Base-by-base conservation (phyloP, 306 rosid genomes). In the Gleditsia sinensis region DNA sequence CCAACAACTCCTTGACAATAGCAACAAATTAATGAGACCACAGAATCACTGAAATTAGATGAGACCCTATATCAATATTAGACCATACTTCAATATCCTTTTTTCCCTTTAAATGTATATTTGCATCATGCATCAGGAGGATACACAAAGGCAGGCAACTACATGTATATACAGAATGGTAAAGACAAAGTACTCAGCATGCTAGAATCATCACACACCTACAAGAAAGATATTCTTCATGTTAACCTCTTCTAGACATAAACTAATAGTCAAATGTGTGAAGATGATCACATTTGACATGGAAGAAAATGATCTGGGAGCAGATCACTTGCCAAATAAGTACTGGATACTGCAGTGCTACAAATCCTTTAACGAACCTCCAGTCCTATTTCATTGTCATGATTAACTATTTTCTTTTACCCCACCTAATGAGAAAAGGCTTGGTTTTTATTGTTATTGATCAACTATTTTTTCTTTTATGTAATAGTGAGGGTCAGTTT, bases 401-500 rank as follows among this genome's bases (percentile, higher is more conserved):
- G 64, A 72, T 37, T 48, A 46, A 30, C 42, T 48, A 71, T 56
- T 59, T 40, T 16, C 16, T n/a, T n/a, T n/a, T n/a, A n/a, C n/a
- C n/a, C n/a, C n/a, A n/a, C n/a, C n/a, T n/a, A n/a, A n/a, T n/a
- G n/a, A n/a, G n/a, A n/a, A n/a, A n/a, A n/a, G n/a, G n/a, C n/a
- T n/a, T n/a, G n/a, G n/a, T n/a, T 59, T 37, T 61, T 45, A 14
- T 28, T 65, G 5, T 36, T 51, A 55, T 9, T n/a, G 64, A 72
- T 37, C 54, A 46, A 30, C 42, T 48, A 71, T 56, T 59, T 40
- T 16, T n/a, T n/a, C 16, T 16, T 68, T 33, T 45, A 62, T 51
- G 72, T 64, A 74, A 75, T 25, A 46, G n/a, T 28, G 39, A 71
- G 27, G 69, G 55, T 54, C 56, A 59, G 19, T 30, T 37, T 81